These are phyloP conservation scores for Penicillium hesseltinei DNA, from an alignment of 2,329 filamentous ascomycete genomes.

Conservation along the genomic window DNA sequence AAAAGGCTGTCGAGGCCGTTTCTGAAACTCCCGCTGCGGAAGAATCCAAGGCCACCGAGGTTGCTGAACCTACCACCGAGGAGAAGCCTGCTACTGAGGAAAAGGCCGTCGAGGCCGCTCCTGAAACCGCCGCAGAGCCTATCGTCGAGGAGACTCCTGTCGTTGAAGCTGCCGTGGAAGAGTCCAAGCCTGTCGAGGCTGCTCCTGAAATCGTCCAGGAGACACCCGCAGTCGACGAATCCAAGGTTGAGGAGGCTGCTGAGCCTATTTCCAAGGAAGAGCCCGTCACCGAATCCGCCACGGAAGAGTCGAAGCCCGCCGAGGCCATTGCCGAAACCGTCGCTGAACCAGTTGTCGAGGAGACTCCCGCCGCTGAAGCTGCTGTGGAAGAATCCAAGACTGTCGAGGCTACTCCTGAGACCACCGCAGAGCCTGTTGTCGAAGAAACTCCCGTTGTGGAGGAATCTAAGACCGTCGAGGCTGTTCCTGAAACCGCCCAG, in stretches of 20 bases:
- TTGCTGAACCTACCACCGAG: neutral
- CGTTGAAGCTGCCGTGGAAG: neutral
- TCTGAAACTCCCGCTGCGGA: constrained; percentile 7
- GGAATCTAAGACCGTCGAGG: neutral
- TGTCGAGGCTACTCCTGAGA: constrained; percentile 6
- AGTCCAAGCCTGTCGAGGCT: constrained; percentile 1
- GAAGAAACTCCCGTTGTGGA: neutral
- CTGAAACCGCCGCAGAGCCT: neutral
- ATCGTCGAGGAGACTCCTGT: constrained; percentile 1
- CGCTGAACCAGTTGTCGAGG: no score
- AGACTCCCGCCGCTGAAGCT: neutral
- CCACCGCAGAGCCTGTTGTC: neutral
- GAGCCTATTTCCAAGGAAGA: neutral
- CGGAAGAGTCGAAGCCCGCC: constrained; percentile 1
- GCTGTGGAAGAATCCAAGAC: neutral
- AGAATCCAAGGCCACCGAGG: neutral
- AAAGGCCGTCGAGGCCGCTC: neutral
- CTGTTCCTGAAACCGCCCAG: neutral
- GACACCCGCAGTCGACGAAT: neutral
- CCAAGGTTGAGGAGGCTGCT: neutral
- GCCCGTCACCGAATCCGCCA: neutral
- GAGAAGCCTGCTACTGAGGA: neutral
- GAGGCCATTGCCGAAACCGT: no score
- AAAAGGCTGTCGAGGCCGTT: neutral
- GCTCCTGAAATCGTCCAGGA: neutral